Conservation (phyloP, 495 filamentous ascomycete species). For the Tuber calosporum region DNA sequence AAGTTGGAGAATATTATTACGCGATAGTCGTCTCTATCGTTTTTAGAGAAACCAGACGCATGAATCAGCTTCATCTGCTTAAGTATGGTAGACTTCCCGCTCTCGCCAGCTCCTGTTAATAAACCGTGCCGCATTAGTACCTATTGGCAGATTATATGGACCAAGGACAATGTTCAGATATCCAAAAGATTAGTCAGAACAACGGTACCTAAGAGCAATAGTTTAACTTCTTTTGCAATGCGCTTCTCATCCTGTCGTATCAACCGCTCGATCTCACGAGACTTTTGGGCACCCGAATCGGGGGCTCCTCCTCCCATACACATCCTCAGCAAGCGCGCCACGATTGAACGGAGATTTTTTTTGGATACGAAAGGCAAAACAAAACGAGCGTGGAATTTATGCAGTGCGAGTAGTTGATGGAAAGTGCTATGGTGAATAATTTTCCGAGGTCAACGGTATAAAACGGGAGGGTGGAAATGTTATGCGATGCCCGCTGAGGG, state of each 20-base stretch:
- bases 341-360: slow-evolving; percentile 10
- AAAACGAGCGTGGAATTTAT: not conserved
- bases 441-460: not conserved
- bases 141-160: slow-evolving; percentile 10
- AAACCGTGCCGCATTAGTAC: slow-evolving; percentile 8
- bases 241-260: slow-evolving; percentile 77
- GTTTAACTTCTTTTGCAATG: slow-evolving; percentile 71
- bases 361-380: not conserved
- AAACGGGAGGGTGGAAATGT: not conserved
- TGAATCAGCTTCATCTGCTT: slow-evolving; percentile 99
- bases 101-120: slow-evolving; percentile 80
- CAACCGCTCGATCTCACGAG: slow-evolving; percentile 63
- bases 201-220: slow-evolving; percentile 68
- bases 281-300: slow-evolving; percentile 48
- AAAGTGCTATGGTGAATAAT: slow-evolving; percentile 12
- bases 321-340: slow-evolving; percentile 49
- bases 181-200: not conserved
- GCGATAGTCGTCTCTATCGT: slow-evolving; percentile 85
- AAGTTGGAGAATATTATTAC: slow-evolving; percentile 92
- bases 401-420: not conserved
- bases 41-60: slow-evolving; percentile 80
- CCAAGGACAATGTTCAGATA: not conserved
- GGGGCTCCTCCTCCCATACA: slow-evolving; percentile 54
- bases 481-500: slow-evolving; percentile 15
- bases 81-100: slow-evolving; percentile 93